Percentiles rank a stretch among this genome's conserved stretches.
Evolutionary conservation across 2,329 filamentous ascomycete genomes (phyloP).

Genomic region (Alternaria ethzedia): DNA sequence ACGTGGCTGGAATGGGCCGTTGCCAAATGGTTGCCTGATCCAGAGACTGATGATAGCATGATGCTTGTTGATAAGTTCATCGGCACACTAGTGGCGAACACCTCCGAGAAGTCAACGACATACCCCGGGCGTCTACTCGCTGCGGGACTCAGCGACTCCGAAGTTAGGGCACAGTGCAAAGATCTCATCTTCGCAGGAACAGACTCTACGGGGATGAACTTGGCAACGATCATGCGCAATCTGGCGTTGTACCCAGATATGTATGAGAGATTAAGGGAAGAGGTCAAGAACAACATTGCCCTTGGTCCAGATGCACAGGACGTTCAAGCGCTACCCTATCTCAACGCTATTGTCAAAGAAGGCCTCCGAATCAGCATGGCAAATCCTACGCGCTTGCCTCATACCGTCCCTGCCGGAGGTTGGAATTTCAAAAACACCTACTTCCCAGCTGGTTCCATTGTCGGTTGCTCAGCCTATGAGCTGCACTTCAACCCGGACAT

Average conservation of each 20-base stretch:
- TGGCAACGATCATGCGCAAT: constrained; percentile 30
- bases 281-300: constrained; percentile 24
- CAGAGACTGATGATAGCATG: constrained; percentile 45
- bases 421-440: constrained; percentile 34
- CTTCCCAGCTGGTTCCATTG: constrained; percentile 31
- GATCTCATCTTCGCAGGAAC: constrained; percentile 52
- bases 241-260: constrained; percentile 25
- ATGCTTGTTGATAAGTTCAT: constrained; percentile 54
- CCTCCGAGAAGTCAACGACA: constrained; percentile 45
- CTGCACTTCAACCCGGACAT: constrained; percentile 31
- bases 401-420: constrained; percentile 35
- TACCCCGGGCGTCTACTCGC: constrained; percentile 59
- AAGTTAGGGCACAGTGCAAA: constrained; percentile 60
- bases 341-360: constrained; percentile 56
- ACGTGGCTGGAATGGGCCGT: constrained; percentile 47
- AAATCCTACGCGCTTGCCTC: constrained; percentile 41
- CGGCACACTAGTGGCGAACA: constrained; percentile 46
- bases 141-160: constrained; percentile 51
- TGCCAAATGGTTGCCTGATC: constrained; percentile 44
- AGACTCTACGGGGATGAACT: constrained; percentile 38
- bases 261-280: constrained; percentile 26
- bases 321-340: constrained; percentile 48
- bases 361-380: constrained; percentile 53
- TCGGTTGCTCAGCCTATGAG: constrained; percentile 39
- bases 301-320: constrained; percentile 18